Conservation (phyloP, 306 rosid genomes). For the Fragaria nilgerrensis region DNA sequence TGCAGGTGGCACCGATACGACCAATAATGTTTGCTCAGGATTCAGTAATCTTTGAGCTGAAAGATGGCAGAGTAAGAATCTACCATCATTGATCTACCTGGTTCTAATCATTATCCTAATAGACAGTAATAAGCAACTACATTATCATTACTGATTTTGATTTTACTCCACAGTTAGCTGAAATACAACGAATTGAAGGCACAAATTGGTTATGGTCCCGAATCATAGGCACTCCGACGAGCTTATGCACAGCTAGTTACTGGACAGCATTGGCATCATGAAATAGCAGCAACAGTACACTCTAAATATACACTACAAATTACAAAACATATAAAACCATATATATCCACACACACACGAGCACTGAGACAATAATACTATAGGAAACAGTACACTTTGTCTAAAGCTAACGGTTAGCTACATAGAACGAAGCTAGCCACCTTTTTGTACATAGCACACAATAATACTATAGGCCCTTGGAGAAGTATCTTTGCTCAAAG, state of each 20-base stretch:
- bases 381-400: background rate
- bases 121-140: background rate
- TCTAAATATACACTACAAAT: background rate
- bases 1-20: conserved; percentile 75
- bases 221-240: conserved; percentile 79
- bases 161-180: conserved; percentile 63
- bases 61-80: conserved; percentile 86
- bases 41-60: conserved; percentile 74
- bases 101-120: background rate
- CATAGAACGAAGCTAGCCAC: background rate
- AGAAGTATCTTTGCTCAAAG: background rate
- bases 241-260: conserved; percentile 60
- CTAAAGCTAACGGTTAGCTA: background rate
- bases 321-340: background rate
- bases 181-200: conserved; percentile 52
- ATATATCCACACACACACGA: background rate
- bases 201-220: conserved; percentile 72
- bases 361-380: background rate
- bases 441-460: background rate
- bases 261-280: conserved; percentile 67
- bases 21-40: conserved; percentile 78
- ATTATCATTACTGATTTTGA: conserved; percentile 19
- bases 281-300: conserved; percentile 10
- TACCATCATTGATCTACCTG: conserved; percentile 7
- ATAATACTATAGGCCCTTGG: background rate